These are phyloP conservation scores for Colletotrichum noveboracense DNA, from an alignment of 2,329 filamentous ascomycete genomes.

Conservation along the genomic window DNA sequence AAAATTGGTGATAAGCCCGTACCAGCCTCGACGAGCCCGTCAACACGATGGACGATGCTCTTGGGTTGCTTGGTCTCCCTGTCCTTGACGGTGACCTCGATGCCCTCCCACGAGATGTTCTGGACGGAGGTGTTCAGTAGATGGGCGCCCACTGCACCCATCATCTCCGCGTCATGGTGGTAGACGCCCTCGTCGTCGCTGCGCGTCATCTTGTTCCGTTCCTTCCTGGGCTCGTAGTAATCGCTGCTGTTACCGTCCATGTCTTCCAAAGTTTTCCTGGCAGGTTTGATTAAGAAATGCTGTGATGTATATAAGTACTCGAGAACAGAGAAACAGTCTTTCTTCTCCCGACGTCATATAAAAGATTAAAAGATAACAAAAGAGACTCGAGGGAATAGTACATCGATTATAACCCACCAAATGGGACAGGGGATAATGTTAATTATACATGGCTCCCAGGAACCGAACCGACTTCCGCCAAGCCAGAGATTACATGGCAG, in stretches of 20 bases:
- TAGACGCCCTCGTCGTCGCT: neutral
- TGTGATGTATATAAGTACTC: neutral
- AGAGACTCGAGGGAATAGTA: neutral
- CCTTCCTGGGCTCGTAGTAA: neutral
- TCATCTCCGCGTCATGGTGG: conserved; percentile 28
- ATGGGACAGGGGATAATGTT: neutral
- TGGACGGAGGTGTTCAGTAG: conserved; percentile 68
- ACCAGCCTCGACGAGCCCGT: conserved; percentile 70
- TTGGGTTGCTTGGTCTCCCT: conserved; percentile 66
- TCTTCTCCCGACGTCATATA: neutral
- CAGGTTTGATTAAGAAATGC: neutral
- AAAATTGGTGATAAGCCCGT: neutral
- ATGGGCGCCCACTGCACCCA: conserved; percentile 46
- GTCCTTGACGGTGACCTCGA: conserved; percentile 77
- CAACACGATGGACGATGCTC: conserved; percentile 66
- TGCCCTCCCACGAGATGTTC: conserved; percentile 68
- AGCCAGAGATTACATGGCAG: neutral
- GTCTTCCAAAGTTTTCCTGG: neutral
- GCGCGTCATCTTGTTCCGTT: neutral
- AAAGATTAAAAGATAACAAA: neutral
- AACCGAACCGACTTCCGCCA: neutral
- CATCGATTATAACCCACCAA: neutral
- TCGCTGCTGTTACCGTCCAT: neutral
- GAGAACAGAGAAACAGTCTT: neutral
- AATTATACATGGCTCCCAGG: neutral